Evolutionary conservation across 2,329 filamentous ascomycete species (phyloP).

Genomic region (Claviceps sorghi): DNA sequence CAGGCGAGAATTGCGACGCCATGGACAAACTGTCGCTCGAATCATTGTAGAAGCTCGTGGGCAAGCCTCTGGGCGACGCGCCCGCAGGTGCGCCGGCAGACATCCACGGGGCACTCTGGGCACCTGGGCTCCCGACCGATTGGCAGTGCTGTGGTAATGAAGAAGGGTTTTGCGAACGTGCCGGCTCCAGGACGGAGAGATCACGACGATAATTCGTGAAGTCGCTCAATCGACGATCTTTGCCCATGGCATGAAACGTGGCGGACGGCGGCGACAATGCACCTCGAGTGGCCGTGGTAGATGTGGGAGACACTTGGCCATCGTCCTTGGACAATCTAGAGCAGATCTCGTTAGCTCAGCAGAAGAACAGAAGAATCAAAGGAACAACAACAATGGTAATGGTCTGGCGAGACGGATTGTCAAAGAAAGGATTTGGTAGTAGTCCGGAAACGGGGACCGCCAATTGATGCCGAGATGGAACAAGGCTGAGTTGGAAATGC

Average conservation of each 20-base stretch:
- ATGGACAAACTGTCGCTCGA: conserved; percentile 54
- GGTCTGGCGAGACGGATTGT: background rate
- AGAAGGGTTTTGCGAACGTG: conserved; percentile 31
- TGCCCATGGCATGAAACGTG: conserved; percentile 25
- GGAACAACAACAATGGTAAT: background rate
- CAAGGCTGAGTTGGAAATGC: background rate
- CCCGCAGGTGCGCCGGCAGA: conserved; percentile 23
- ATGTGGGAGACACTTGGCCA: conserved; percentile 37
- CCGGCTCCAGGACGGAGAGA: conserved; percentile 51
- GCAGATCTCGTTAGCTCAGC: background rate
- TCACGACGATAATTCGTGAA: conserved; percentile 59
- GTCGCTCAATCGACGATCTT: conserved; percentile 43
- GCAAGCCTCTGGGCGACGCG: conserved; percentile 23
- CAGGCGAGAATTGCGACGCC: conserved; percentile 54
- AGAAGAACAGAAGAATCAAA: background rate
- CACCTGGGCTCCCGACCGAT: conserved; percentile 34
- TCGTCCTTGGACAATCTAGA: conserved; percentile 18
- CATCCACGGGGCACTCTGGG: conserved; percentile 47
- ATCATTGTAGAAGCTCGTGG: conserved; percentile 58
- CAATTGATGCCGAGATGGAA: background rate
- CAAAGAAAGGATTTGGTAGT: background rate
- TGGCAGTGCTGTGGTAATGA: conserved; percentile 32
- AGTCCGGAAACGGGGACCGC: background rate
- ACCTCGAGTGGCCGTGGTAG: conserved; percentile 27
- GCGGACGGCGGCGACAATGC: conserved; percentile 32